These are phyloP conservation scores for Brassica rapa DNA, from an alignment of 345 rosid genomes.

Conservation along the genomic window DNA sequence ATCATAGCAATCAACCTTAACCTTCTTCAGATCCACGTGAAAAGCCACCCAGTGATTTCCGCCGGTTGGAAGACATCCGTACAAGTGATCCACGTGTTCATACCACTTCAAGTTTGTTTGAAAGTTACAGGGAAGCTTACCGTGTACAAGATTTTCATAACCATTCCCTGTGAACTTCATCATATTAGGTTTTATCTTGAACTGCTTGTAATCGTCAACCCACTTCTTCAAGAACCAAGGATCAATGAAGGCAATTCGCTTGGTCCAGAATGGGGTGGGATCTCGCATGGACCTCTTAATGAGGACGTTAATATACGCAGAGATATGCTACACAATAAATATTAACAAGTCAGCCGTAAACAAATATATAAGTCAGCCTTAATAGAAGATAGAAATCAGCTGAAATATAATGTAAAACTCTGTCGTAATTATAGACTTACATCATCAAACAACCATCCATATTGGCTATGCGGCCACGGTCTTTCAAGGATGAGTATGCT, in stretches of 20 bases:
- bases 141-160: not conserved
- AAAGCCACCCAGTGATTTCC: not conserved
- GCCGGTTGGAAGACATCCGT: not conserved
- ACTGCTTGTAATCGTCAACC: not conserved
- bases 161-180: not conserved
- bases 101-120: not conserved
- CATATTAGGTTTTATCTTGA: not conserved
- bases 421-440: not conserved
- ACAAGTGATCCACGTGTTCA: not conserved
- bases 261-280: not conserved
- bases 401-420: not conserved
- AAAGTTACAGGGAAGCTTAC: not conserved
- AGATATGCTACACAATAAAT: not conserved
- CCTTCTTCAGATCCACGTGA: not conserved
- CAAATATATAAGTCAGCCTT: not conserved
- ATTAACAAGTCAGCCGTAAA: not conserved
- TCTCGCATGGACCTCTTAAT: not conserved
- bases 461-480: too few relatives aligned
- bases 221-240: not conserved
- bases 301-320: not conserved
- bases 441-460: too few relatives aligned
- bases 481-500: too few relatives aligned
- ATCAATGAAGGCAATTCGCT: not conserved
- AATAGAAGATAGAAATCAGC: not conserved
- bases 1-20: not conserved